Evolutionary conservation across 192 early-diverging fungal genomes (phyloP).

Genomic region (Backusella mclennaniae): DNA sequence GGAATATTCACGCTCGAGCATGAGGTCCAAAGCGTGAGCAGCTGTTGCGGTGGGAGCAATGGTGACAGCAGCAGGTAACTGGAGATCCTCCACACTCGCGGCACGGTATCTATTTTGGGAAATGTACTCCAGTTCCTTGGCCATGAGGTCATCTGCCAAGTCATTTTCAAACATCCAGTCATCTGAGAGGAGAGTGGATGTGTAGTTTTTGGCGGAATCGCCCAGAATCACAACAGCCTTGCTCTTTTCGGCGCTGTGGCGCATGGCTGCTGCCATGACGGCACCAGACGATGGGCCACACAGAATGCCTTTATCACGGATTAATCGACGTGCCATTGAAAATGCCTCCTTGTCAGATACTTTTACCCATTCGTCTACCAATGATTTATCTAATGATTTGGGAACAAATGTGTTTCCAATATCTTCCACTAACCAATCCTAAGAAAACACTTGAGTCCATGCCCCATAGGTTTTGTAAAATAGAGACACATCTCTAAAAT

Average conservation of each 20-base stretch:
- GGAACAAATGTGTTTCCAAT: conserved; percentile 66
- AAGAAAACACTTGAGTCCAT: background rate
- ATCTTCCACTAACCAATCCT: conserved; percentile 71
- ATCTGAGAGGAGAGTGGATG: conserved; percentile 65
- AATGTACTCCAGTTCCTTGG: conserved; percentile 53
- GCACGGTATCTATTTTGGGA: conserved; percentile 70
- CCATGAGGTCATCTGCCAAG: conserved; percentile 61
- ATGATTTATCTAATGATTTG: conserved; percentile 43
- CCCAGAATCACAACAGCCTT: conserved; percentile 59
- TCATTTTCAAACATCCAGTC: conserved; percentile 82
- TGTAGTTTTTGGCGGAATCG: conserved; percentile 70
- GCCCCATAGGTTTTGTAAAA: too few species aligned
- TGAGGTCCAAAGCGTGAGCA: conserved; percentile 66
- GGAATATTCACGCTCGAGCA: conserved; percentile 84
- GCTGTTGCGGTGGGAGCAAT: conserved; percentile 57
- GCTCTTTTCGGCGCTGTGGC: conserved; percentile 34
- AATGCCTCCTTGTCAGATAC: conserved; percentile 69
- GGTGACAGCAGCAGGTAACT: conserved; percentile 76
- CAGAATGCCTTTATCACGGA: conserved; percentile 58
- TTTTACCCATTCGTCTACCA: conserved; percentile 66
- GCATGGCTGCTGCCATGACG: conserved; percentile 60
- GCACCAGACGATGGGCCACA: conserved; percentile 67
- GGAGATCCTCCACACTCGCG: conserved; percentile 82
- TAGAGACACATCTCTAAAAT: background rate
- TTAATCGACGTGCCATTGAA: conserved; percentile 63